These are phyloP conservation scores for Penicillium decumbens DNA, from an alignment of 2,329 filamentous ascomycete genomes.

Conservation along the genomic window DNA sequence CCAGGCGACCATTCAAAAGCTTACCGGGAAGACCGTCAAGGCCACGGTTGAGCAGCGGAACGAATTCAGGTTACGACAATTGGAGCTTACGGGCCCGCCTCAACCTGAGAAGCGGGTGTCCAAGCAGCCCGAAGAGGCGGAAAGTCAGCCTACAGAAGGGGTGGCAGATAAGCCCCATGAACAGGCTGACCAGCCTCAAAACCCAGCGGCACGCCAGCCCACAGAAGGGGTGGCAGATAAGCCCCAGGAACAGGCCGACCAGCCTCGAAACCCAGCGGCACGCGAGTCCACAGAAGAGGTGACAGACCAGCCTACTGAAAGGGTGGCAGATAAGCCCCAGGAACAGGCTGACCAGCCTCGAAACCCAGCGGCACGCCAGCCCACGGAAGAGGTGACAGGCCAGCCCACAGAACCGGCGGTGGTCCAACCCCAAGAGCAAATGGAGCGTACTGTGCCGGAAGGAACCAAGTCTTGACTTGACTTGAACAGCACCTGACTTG, in stretches of 20 bases:
- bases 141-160: neutral
- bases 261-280: no score
- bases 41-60: conserved; percentile 25
- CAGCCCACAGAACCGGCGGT: neutral
- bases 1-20: conserved; percentile 14
- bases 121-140: neutral
- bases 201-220: no score
- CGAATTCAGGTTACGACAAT: conserved; percentile 14
- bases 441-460: neutral
- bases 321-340: neutral
- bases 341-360: neutral
- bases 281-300: no score
- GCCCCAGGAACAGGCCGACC: no score
- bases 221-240: no score
- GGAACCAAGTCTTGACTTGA: neutral
- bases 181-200: neutral
- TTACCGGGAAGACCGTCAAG: conserved; percentile 12
- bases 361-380: neutral
- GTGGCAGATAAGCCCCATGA: neutral
- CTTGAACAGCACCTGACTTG: neutral
- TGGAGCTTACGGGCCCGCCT: neutral
- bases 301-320: no score
- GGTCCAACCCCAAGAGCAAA: neutral
- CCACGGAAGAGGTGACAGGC: neutral
- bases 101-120: neutral